Percentiles rank a stretch among this genome's conserved stretches.
Conservation (phyloP, 257 asterid genomes). For the Capsicum baccatum region DNA sequence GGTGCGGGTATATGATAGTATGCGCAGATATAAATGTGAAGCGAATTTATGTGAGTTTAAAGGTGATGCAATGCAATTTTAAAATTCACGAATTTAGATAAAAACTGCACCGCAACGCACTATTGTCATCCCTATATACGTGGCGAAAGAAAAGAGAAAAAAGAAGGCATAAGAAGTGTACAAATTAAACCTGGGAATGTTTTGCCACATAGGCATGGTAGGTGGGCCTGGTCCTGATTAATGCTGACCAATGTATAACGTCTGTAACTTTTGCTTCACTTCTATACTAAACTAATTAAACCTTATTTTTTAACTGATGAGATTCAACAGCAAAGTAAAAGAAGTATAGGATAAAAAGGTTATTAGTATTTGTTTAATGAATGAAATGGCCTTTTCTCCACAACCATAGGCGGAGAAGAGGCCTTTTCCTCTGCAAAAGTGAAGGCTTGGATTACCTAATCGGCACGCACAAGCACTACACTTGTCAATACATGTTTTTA, state of each 20-base stretch:
- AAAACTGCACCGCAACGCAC: no score
- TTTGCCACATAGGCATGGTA: conserved; percentile 34
- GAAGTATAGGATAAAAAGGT: background rate
- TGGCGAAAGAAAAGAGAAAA: background rate
- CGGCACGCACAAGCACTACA: conserved; percentile 59
- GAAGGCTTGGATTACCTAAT: conserved; percentile 48
- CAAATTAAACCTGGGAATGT: conserved; percentile 12
- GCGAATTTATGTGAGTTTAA: no score
- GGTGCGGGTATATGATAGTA: no score
- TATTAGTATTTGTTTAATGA: background rate
- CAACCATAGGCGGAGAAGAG: conserved; percentile 35
- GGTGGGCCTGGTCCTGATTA: conserved; percentile 33
- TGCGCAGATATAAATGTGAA: no score
- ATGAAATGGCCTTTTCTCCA: conserved; percentile 16
- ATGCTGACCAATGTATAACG: conserved; percentile 33
- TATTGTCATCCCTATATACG: background rate
- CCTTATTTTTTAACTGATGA: background rate
- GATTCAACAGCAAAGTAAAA: background rate
- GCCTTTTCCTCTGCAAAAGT: conserved; percentile 43
- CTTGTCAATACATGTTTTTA: background rate
- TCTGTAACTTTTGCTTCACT: conserved; percentile 46
- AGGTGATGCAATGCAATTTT: no score
- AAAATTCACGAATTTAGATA: no score
- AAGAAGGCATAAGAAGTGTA: background rate
- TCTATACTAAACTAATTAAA: conserved; percentile 19